Percentiles rank a stretch among this genome's conserved stretches.
These are phyloP conservation scores for Bretschneidera sinensis DNA, from an alignment of 345 rosid species.

Conservation along the genomic window DNA sequence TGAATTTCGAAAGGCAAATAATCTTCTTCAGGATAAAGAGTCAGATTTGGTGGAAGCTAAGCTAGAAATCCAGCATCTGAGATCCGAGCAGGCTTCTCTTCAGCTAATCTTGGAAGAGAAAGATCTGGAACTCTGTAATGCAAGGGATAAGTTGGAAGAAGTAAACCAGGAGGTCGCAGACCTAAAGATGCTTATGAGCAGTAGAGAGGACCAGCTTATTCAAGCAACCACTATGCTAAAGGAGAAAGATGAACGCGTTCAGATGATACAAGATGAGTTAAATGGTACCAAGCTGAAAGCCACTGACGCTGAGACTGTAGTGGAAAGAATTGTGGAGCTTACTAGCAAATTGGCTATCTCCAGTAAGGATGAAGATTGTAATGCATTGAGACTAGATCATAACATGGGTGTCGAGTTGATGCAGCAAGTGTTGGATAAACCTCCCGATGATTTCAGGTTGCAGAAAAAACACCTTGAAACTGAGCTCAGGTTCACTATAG, in stretches of 20 bases:
- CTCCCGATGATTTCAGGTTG: constrained; percentile 33
- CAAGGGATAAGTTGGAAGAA: constrained; percentile 53
- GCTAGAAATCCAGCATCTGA: constrained; percentile 75
- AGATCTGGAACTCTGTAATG: constrained; percentile 50
- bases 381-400: constrained; percentile 17
- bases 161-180: constrained; percentile 52
- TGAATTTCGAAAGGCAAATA: constrained; percentile 47
- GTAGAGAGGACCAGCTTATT: constrained; percentile 55
- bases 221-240: constrained; percentile 49
- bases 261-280: constrained; percentile 50
- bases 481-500: constrained; percentile 55
- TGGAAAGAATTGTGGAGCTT: constrained; percentile 56
- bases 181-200: constrained; percentile 50
- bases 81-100: constrained; percentile 68
- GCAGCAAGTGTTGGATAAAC: constrained; percentile 30
- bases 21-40: constrained; percentile 57
- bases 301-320: constrained; percentile 66
- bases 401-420: constrained; percentile 18
- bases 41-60: constrained; percentile 72
- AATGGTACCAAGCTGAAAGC: constrained; percentile 40
- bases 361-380: constrained; percentile 27
- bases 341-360: constrained; percentile 51
- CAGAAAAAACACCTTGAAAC: constrained; percentile 53
- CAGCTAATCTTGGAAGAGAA: constrained; percentile 54
- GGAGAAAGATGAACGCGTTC: constrained; percentile 66